phyloP scores from a whole-genome alignment of 108 stramenopile species.

The Hondaea fermentalgiana region DNA sequence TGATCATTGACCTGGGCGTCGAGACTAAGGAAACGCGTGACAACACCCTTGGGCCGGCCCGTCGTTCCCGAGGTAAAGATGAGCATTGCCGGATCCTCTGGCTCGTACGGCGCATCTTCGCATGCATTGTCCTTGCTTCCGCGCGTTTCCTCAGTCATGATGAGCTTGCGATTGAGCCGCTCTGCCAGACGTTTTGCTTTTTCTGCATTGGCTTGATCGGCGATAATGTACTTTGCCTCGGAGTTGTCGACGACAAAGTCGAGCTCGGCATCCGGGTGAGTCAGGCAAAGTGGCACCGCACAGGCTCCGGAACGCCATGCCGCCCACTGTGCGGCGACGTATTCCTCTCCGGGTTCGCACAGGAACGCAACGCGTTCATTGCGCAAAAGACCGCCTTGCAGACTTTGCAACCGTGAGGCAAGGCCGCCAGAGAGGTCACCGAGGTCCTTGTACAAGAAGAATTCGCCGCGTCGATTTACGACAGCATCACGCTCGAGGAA shows the following conservation, averaged over 20 bases:
- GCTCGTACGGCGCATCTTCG: not conserved
- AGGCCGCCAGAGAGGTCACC: not conserved
- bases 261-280: not conserved
- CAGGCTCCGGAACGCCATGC: not conserved
- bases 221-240: not conserved
- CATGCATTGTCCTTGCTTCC: not conserved
- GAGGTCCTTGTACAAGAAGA: not conserved
- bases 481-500: not conserved
- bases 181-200: not conserved
- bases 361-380: not conserved
- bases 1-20: not conserved
- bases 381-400: not conserved
- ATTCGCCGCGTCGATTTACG: not conserved
- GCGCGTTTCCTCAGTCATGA: not conserved
- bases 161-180: not conserved
- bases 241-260: not conserved
- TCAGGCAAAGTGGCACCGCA: not conserved
- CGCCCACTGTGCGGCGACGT: slow-evolving; percentile 12
- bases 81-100: slow-evolving; percentile 2
- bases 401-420: not conserved
- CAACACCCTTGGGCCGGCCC: slow-evolving; percentile 34
- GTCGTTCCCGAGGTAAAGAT: slow-evolving; percentile 35
- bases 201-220: not conserved
- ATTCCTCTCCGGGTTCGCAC: not conserved
- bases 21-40: slow-evolving; percentile 7